Conservation (phyloP, 306 rosid species). For the Cicer judaicum region DNA sequence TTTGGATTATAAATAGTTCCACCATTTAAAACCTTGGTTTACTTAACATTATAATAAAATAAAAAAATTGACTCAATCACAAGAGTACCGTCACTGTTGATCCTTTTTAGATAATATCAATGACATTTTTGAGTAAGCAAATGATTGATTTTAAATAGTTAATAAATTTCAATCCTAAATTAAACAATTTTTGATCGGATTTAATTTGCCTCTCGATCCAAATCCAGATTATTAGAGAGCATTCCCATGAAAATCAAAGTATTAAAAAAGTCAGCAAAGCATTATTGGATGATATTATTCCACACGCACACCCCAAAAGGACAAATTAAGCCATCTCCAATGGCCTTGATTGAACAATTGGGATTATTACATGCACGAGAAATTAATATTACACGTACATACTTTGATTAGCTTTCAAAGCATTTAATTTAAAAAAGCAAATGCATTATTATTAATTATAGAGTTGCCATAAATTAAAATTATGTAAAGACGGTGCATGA, state of each 20-base stretch:
- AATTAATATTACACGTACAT: slow-evolving; percentile 47
- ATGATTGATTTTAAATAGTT: too few relatives aligned
- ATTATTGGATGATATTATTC: slow-evolving; percentile 43
- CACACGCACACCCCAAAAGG: slow-evolving; percentile 24
- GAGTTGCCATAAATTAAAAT: slow-evolving; percentile 44
- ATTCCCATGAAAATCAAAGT: too few relatives aligned
- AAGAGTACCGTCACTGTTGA: not conserved
- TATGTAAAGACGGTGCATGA: slow-evolving; percentile 46
- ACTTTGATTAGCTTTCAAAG: slow-evolving; percentile 46
- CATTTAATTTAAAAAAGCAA: slow-evolving; percentile 47
- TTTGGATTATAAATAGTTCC: too few relatives aligned
- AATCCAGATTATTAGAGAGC: too few relatives aligned
- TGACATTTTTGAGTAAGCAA: too few relatives aligned
- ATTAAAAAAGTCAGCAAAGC: not conserved
- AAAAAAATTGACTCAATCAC: too few relatives aligned
- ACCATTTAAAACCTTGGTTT: too few relatives aligned
- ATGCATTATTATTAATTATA: slow-evolving; percentile 48
- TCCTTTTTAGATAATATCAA: not conserved
- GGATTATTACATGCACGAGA: slow-evolving; percentile 38
- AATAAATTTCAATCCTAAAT: too few relatives aligned
- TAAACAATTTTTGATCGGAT: too few relatives aligned
- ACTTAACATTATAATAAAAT: too few relatives aligned
- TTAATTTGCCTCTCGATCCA: too few relatives aligned
- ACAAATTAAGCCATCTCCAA: slow-evolving; percentile 18
- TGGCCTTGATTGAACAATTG: slow-evolving; percentile 36